These are phyloP conservation scores for Grifola frondosa DNA, from an alignment of 1,284 basidiomycete genomes.

Conservation along the genomic window DNA sequence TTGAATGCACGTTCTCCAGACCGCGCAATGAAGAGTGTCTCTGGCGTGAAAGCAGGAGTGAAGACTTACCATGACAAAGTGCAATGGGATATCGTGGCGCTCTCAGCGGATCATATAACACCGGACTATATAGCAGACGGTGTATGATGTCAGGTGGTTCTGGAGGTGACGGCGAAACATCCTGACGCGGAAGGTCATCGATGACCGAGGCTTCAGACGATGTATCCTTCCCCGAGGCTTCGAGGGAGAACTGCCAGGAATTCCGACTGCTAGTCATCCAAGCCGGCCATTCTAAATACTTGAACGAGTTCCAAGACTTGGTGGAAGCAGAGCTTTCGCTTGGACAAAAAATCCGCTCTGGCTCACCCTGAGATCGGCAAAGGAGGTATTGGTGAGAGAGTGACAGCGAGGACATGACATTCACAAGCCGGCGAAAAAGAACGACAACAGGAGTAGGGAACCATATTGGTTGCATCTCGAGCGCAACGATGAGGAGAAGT, in stretches of 20 bases:
- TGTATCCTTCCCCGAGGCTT: constrained; percentile 1
- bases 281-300: constrained; percentile 14
- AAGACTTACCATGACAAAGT: constrained; percentile 89
- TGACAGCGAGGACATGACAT: constrained; percentile 63
- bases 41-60: neutral
- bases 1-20: no score
- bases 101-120: constrained; percentile 72
- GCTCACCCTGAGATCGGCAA: constrained; percentile 11
- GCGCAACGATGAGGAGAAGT: constrained; percentile 12
- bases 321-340: constrained; percentile 2
- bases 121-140: constrained; percentile 69
- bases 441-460: constrained; percentile 57
- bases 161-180: constrained; percentile 9
- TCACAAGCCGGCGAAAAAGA: constrained; percentile 62
- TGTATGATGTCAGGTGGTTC: constrained; percentile 58
- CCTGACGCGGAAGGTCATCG: constrained; percentile 1
- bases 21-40: no score
- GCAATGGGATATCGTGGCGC: constrained; percentile 89
- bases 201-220: constrained; percentile 3
- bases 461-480: constrained; percentile 54
- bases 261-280: constrained; percentile 8
- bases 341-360: constrained; percentile 1
- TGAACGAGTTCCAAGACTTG: constrained; percentile 14
- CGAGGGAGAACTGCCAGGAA: neutral
- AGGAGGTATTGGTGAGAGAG: constrained; percentile 63